Base-by-base conservation (phyloP, 2,329 filamentous ascomycete genomes). In the Podosphaera xanthii region DNA sequence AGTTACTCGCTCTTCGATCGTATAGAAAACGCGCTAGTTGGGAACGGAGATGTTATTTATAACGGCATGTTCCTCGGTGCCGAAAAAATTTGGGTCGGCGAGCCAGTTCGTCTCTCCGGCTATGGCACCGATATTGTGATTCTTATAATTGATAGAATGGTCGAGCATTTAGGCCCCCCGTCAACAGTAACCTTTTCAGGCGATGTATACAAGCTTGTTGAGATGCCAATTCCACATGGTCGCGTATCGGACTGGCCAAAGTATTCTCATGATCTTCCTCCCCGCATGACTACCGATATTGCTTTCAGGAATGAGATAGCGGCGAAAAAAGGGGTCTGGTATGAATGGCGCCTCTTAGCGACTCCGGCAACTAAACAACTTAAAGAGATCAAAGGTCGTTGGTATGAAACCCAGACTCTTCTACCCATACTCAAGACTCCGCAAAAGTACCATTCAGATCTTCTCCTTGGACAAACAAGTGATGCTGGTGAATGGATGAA, bases 71-170 rank as follows among this genome's bases (percentile, higher is more conserved):
- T 73, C 65, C 67, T 81, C 0, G 79, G 79, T 4, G 77, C 75
- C 1, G 79, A 82, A 64, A 81, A 80, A 67, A 72, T 81, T 31
- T 81, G 77, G 76, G 68, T 74, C 30, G 77, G 78, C n/a, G 79
- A 82, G 54, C 72, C 77, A 1, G 71, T 81, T 12, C 75, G 79
- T n/a, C 67, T 81, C 4, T 62, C 62, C 4, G 67, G 69, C 0
- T 72, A 35, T 30, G 49, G 48, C 2, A 22, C 72, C 22, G 67
- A 70, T 56, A 72, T 72, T 36, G 73, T 77, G 52, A 70, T 81
- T 42, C 70, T 81, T 63, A 66, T 73, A 22, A 64, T 72, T 31
- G 66, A 70, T 49, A 67, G 69, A 59, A 68, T 73, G 8, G 65
- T 68, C 34, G 69, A 71, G 57, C 65, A 61, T 9, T 60, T 63